phyloP scores from a whole-genome alignment of 2,329 filamentous ascomycete species.

The Sporothrix protearum region DNA sequence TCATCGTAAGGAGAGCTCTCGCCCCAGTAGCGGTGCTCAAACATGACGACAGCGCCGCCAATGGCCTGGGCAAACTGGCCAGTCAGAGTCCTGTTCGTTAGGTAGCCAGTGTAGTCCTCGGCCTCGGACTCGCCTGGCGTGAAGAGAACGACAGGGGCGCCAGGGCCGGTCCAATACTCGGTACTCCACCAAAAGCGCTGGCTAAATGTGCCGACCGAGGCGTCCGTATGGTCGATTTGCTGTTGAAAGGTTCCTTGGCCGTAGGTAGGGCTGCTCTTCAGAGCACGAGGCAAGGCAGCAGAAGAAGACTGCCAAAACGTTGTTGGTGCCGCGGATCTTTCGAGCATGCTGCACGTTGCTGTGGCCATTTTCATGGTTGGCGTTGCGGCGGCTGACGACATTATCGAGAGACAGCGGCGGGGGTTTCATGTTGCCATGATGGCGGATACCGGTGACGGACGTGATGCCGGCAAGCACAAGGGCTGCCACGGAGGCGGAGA shows the following conservation, averaged over 20 bases:
- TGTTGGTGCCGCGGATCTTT: slow-evolving; percentile 22
- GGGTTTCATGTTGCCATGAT: slow-evolving; percentile 19
- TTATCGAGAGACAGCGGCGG: slow-evolving; percentile 10
- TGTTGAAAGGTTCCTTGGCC: slow-evolving; percentile 37
- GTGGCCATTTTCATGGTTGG: neutral
- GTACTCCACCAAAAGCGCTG: slow-evolving; percentile 43
- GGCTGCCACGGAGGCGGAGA: slow-evolving; percentile 9
- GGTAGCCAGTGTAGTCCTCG: slow-evolving; percentile 42
- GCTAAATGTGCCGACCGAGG: slow-evolving; percentile 41
- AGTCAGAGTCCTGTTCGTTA: slow-evolving; percentile 45
- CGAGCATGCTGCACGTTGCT: neutral
- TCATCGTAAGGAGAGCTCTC: slow-evolving; percentile 38
- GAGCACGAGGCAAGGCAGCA: neutral
- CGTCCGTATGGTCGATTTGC: slow-evolving; percentile 41
- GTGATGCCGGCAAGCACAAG: slow-evolving; percentile 17
- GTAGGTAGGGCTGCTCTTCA: neutral
- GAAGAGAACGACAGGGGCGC: slow-evolving; percentile 41
- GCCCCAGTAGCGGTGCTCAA: slow-evolving; percentile 46
- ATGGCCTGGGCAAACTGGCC: slow-evolving; percentile 41
- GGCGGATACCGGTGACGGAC: slow-evolving; percentile 9
- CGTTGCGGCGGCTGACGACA: neutral
- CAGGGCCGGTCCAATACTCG: slow-evolving; percentile 41
- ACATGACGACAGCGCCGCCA: slow-evolving; percentile 40
- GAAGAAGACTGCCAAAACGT: slow-evolving; percentile 12
- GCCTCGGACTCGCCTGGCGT: slow-evolving; percentile 42